These are phyloP conservation scores for Endocalyx cinctus DNA, from an alignment of 2,329 filamentous ascomycete genomes.

Conservation along the genomic window DNA sequence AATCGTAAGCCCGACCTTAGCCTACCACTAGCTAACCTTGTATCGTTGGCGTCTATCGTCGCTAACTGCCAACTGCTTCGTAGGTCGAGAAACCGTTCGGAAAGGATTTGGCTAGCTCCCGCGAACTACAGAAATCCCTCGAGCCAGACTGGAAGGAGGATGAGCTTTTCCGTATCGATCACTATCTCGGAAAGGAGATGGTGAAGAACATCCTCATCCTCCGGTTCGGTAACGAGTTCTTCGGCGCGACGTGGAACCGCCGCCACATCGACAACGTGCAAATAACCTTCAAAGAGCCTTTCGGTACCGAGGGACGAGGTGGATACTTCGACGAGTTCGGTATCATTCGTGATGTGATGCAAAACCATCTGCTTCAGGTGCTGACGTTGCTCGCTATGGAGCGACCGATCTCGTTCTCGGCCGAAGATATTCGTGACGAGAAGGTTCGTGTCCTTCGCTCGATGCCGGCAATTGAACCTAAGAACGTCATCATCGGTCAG, in stretches of 20 bases:
- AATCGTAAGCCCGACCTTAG: constrained; percentile 79
- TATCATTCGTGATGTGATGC: constrained; percentile 99
- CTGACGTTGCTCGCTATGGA: constrained; percentile 97
- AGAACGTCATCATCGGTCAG: constrained; percentile 99
- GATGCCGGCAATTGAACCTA: constrained; percentile 93
- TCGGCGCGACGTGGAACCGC: constrained; percentile 97
- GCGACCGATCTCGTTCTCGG: constrained; percentile 93
- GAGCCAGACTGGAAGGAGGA: constrained; percentile 98
- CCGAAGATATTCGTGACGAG: constrained; percentile 97
- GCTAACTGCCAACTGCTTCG: no score
- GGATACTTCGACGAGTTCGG: constrained; percentile 99
- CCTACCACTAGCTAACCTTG: no score
- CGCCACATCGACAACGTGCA: constrained; percentile 99
- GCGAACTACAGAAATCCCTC: constrained; percentile 89
- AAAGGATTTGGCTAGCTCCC: constrained; percentile 90
- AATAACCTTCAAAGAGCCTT: constrained; percentile 99
- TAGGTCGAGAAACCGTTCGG: constrained; percentile 99
- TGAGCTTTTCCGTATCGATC: constrained; percentile 97
- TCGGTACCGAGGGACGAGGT: constrained; percentile 94
- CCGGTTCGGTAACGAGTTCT: constrained; percentile 97
- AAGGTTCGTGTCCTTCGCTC: constrained; percentile 94
- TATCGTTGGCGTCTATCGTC: no score
- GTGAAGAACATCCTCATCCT: constrained; percentile 99
- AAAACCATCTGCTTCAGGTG: constrained; percentile 97
- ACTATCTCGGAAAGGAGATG: constrained; percentile 99